phyloP scores from a whole-genome alignment of 2,329 filamentous ascomycete genomes.

The Fusarium sp. region DNA sequence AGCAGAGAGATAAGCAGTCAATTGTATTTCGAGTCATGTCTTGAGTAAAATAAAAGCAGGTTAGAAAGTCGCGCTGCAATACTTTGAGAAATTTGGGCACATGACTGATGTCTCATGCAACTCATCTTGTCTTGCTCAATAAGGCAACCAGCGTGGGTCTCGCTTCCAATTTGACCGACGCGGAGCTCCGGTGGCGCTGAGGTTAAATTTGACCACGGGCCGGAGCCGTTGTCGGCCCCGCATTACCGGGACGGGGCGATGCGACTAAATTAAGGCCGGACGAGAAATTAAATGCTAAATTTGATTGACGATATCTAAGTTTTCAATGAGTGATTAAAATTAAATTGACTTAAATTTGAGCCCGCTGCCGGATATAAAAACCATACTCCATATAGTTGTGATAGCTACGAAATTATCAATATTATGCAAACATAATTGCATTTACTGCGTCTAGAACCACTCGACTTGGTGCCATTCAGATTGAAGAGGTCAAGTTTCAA shows the following conservation, averaged over 20 bases:
- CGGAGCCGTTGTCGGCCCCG: conserved; percentile 15
- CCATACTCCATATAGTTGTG: background rate
- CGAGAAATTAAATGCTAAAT: background rate
- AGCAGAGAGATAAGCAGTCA: background rate
- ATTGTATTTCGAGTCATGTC: background rate
- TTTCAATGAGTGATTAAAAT: background rate
- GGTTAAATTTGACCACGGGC: conserved; percentile 8
- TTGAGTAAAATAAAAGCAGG: background rate
- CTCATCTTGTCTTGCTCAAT: conserved; percentile 1
- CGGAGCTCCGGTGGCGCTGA: background rate
- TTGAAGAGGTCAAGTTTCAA: too few relatives aligned
- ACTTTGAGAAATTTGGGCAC: background rate
- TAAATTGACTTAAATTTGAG: background rate
- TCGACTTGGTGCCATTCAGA: background rate
- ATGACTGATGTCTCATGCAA: conserved; percentile 6
- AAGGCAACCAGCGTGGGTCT: conserved; percentile 12
- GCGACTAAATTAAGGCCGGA: conserved; percentile 1
- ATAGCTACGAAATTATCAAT: background rate
- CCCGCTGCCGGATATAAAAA: background rate
- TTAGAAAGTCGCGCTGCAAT: background rate
- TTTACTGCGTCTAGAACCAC: background rate
- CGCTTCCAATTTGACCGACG: conserved; percentile 2
- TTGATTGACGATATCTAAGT: background rate
- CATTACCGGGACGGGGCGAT: background rate
- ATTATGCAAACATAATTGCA: background rate